phyloP scores from a whole-genome alignment of 208 protist species.

The Leishmania aethiopica region DNA sequence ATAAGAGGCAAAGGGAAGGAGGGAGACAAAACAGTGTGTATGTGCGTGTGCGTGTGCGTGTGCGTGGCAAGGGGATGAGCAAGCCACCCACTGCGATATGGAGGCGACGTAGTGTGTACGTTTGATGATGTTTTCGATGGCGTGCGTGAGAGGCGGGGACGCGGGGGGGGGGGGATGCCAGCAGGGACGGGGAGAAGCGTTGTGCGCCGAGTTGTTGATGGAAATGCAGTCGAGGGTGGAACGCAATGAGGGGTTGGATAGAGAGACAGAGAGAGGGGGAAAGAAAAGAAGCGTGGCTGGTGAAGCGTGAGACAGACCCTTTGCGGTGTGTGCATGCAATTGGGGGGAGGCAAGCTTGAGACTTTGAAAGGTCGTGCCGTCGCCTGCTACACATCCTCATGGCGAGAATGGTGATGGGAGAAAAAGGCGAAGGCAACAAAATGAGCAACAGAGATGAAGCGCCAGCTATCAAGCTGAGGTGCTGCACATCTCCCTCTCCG shows the following conservation, averaged over 20 bases:
- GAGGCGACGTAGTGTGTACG: neutral
- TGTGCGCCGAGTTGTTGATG: conserved; percentile 1
- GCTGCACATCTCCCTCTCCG: neutral
- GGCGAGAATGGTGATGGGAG: neutral
- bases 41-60: neutral
- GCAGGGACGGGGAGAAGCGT: neutral
- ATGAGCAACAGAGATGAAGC: neutral
- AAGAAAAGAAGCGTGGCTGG: neutral
- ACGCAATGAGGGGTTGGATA: neutral
- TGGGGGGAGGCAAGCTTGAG: neutral
- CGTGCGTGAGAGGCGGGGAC: neutral
- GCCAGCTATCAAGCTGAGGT: neutral
- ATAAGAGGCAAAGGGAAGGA: neutral
- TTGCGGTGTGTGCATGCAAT: neutral
- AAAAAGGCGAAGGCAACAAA: neutral
- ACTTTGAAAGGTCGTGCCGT: neutral
- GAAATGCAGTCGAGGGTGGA: neutral
- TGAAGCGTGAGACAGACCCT: neutral
- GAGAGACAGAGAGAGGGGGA: neutral
- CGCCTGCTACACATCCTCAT: neutral
- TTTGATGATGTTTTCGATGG: neutral
- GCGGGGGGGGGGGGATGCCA: neutral
- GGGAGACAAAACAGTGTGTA: neutral
- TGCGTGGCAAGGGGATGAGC: neutral
- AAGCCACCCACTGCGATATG: neutral